Conservation (phyloP, 1,139 yeast genomes). For the Pichia sp. region DNA sequence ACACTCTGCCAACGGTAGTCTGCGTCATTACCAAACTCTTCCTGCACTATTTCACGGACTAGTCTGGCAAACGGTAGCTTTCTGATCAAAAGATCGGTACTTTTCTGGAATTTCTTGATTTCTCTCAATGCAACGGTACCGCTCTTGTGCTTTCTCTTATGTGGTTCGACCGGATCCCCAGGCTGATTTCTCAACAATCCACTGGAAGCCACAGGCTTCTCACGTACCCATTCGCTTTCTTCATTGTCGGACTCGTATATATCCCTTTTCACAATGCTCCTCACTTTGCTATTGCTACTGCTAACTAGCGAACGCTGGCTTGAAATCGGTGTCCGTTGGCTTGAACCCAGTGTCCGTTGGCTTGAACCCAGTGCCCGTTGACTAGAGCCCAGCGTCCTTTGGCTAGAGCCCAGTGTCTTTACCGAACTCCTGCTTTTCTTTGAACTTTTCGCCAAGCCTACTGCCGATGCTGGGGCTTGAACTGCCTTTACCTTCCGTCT, state of each 20-base stretch:
- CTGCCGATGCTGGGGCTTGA: neutral
- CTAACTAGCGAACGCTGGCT: neutral
- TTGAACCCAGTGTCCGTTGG: neutral
- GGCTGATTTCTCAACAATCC: conserved; percentile 50
- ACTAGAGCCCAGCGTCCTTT: neutral
- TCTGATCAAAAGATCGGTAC: conserved; percentile 71
- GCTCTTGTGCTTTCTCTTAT: conserved; percentile 57
- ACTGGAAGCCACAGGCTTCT: neutral
- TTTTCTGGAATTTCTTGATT: conserved; percentile 70
- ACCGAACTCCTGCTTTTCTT: neutral
- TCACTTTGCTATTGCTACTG: neutral
- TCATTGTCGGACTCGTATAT: conserved; percentile 15
- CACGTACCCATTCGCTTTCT: conserved; percentile 6
- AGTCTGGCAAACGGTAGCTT: conserved; percentile 91
- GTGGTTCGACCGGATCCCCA: conserved; percentile 42
- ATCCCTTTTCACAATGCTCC: conserved; percentile 6
- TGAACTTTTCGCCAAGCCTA: neutral
- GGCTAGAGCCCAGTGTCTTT: neutral
- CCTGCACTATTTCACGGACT: conserved; percentile 75
- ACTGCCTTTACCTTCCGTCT: conserved; percentile 21
- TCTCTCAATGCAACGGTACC: conserved; percentile 76
- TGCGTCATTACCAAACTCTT: conserved; percentile 50
- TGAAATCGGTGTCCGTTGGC: neutral
- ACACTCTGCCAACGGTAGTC: conserved; percentile 84
- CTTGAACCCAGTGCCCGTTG: neutral